A percentile compares a stretch with the other conserved stretches of the same genome.
phyloP scores from a whole-genome alignment of 768 basidiomycete genomes.

The Pleurotus cornucopiae region DNA sequence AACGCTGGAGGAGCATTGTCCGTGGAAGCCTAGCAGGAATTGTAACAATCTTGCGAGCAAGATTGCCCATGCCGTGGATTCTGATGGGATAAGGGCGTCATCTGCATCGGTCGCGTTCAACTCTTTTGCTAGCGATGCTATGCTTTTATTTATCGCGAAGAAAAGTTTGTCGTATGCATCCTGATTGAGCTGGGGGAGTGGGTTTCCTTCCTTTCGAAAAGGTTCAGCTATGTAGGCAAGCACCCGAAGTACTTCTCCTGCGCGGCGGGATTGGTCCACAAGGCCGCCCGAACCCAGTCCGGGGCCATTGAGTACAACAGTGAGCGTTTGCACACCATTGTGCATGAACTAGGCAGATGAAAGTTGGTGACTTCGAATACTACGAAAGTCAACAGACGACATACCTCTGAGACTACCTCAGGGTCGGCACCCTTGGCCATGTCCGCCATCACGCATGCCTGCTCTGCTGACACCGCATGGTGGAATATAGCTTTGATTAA shows the following conservation, averaged over 20 bases:
- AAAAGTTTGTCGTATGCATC: conserved; percentile 57
- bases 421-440: conserved; percentile 69
- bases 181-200: conserved; percentile 47
- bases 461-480: conserved; percentile 70
- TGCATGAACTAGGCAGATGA: conserved; percentile 57
- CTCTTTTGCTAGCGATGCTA: background rate
- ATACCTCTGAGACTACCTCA: conserved; percentile 65
- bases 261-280: conserved; percentile 41
- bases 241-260: conserved; percentile 67
- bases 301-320: conserved; percentile 43
- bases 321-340: conserved; percentile 65
- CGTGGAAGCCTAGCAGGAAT: conserved; percentile 66
- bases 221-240: conserved; percentile 67
- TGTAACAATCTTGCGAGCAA: conserved; percentile 67
- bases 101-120: background rate
- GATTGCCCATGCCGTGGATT: conserved; percentile 26
- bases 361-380: background rate
- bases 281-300: conserved; percentile 22
- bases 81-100: background rate
- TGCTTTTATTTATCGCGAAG: conserved; percentile 26
- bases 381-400: conserved; percentile 5
- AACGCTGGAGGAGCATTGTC: conserved; percentile 47
- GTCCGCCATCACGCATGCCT: conserved; percentile 81
- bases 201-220: conserved; percentile 40
- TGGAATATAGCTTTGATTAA: conserved; percentile 66